Percentiles rank a stretch among this genome's conserved stretches.
Conservation (phyloP, 2,329 filamentous ascomycete genomes). For the Apiospora pterosperma region DNA sequence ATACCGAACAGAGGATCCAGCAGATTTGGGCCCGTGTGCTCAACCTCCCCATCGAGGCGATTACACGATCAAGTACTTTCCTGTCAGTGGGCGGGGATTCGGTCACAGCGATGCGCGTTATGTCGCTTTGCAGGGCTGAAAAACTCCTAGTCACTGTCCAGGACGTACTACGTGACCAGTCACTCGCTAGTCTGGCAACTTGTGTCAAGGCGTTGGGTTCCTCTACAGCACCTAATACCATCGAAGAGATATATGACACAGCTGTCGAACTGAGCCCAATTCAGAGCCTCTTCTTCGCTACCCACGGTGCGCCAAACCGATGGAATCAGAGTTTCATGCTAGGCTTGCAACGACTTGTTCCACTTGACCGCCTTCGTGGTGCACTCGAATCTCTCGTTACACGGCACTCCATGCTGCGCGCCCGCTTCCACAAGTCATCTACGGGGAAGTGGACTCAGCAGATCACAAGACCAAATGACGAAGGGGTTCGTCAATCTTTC, state of each 20-base stretch:
- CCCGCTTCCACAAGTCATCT: neutral
- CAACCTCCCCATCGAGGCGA: neutral
- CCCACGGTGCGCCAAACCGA: neutral
- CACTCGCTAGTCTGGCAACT: slow-evolving; percentile 3
- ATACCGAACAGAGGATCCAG: neutral
- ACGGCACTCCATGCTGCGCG: neutral
- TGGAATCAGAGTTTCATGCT: slow-evolving; percentile 10
- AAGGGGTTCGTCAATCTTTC: neutral
- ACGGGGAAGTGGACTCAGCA: neutral
- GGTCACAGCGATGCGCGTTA: neutral
- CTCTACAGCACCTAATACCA: neutral
- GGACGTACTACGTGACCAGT: slow-evolving; percentile 6
- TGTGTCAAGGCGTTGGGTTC: neutral
- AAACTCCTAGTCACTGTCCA: slow-evolving; percentile 5
- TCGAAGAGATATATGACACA: slow-evolving; percentile 7
- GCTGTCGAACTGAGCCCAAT: neutral
- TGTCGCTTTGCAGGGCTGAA: neutral
- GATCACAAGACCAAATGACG: neutral
- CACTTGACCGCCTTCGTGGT: neutral
- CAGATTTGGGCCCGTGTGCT: neutral
- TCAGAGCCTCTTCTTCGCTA: slow-evolving; percentile 6
- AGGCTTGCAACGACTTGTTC: neutral
- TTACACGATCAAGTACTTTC: neutral
- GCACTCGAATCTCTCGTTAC: slow-evolving; percentile 2
- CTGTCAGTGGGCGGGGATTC: neutral